phyloP scores from a whole-genome alignment of 78 protist genomes.

The Dictyostelium discoideum region DNA sequence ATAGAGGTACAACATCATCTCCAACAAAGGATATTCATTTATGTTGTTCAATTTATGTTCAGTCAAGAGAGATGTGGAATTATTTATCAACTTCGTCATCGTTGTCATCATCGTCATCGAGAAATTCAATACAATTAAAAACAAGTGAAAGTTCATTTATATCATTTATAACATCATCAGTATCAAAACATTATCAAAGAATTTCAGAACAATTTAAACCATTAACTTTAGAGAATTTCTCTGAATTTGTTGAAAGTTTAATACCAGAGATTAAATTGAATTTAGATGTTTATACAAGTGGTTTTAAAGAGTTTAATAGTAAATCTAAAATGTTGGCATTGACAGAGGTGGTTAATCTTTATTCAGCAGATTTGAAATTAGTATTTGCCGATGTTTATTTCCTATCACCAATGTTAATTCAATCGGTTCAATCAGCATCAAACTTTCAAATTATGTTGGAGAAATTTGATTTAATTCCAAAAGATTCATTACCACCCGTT shows the following conservation, averaged over 20 bases:
- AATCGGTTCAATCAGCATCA: conserved; percentile 65
- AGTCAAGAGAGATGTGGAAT: conserved; percentile 77
- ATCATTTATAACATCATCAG: conserved; percentile 43
- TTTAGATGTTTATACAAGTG: background rate
- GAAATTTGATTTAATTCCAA: conserved; percentile 13
- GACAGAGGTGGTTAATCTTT: conserved; percentile 21
- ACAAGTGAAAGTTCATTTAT: conserved; percentile 22
- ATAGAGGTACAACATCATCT: background rate
- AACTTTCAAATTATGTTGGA: conserved; percentile 33
- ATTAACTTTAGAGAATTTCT: conserved; percentile 49
- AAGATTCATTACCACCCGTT: conserved; percentile 37
- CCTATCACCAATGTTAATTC: conserved; percentile 51
- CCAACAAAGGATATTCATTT: conserved; percentile 6
- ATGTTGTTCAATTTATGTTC: conserved; percentile 42
- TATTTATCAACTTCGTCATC: background rate
- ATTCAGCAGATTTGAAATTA: conserved; percentile 14
- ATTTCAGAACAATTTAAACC: conserved; percentile 25
- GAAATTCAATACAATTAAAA: background rate
- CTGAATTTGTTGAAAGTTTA: conserved; percentile 10
- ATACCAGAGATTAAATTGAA: conserved; percentile 33
- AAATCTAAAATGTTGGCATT: background rate
- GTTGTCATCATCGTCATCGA: background rate
- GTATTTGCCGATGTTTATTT: conserved; percentile 69
- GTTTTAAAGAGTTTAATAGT: conserved; percentile 20
- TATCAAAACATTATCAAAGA: conserved; percentile 54